Conservation (phyloP, 177 flowering plant genomes). For the Vitis hybrid region DNA sequence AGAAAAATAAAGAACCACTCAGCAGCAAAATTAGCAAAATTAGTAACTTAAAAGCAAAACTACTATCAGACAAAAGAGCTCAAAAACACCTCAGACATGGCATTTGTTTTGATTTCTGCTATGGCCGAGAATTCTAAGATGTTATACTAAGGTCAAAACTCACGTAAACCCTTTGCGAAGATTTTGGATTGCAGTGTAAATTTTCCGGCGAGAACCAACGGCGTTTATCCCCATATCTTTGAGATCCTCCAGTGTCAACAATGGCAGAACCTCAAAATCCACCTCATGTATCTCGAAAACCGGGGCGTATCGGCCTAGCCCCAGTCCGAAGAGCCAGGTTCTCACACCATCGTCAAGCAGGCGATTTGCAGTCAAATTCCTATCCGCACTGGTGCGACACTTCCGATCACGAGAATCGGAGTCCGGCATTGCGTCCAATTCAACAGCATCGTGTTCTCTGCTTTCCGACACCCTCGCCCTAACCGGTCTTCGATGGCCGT, state of each 20-base stretch:
- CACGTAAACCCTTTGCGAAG: conserved; percentile 65
- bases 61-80: conserved; percentile 8
- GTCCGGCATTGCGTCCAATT: conserved; percentile 34
- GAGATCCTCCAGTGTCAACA: conserved; percentile 71
- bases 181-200: conserved; percentile 59
- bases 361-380: too few relatives aligned
- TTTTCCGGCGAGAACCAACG: conserved; percentile 67
- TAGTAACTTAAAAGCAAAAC: not conserved
- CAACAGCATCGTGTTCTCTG: conserved; percentile 27
- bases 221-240: conserved; percentile 79
- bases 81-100: conserved; percentile 20
- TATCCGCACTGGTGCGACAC: conserved; percentile 24
- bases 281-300: conserved; percentile 78
- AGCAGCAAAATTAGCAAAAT: conserved; percentile 10
- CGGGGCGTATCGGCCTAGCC: conserved; percentile 55
- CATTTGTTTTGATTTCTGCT: conserved; percentile 1
- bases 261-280: conserved; percentile 68
- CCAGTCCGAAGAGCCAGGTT: conserved; percentile 54
- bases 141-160: conserved; percentile 13
- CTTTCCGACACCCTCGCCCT: conserved; percentile 29
- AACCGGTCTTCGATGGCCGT: conserved; percentile 20
- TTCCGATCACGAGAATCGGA: conserved; percentile 31
- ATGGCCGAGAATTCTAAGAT: conserved; percentile 7
- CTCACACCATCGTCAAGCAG: conserved; percentile 25
- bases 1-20: not conserved